Conservation (phyloP, 345 rosid species). For the Lepidium aucheri region DNA sequence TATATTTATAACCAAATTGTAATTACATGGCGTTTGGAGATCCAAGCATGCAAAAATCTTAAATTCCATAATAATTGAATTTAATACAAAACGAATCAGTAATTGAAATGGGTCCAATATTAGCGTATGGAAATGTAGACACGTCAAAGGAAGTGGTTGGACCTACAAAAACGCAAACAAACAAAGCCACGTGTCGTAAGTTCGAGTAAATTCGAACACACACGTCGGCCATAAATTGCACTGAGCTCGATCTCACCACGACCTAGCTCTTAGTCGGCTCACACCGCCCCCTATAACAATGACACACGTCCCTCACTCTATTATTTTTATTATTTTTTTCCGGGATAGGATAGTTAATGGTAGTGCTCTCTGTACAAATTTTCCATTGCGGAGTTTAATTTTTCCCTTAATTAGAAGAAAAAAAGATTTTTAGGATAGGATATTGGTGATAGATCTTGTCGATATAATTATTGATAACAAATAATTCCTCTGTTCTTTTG, state of each 20-base stretch:
- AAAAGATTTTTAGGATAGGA: no score
- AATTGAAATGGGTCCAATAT: not conserved
- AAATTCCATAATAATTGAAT: not conserved
- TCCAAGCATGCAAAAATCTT: not conserved
- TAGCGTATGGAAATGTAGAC: not conserved
- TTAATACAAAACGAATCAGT: not conserved
- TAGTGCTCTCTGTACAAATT: no score
- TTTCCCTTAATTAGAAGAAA: no score
- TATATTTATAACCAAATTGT: no score
- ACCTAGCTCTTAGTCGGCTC: not conserved
- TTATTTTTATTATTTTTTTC: no score
- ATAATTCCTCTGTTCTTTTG: no score
- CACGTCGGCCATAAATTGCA: slow-evolving; percentile 15
- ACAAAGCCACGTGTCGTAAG: not conserved
- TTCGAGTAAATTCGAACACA: slow-evolving; percentile 4
- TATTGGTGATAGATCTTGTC: no score
- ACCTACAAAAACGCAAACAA: not conserved
- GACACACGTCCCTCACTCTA: slow-evolving; percentile 14
- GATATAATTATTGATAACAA: no score
- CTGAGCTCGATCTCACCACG: not conserved
- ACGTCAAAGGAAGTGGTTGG: not conserved
- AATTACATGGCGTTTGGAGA: not conserved
- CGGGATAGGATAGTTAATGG: no score
- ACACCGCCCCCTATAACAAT: slow-evolving; percentile 10
- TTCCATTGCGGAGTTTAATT: no score